Evolutionary conservation across 2,329 filamentous ascomycete genomes (phyloP).

Genomic region (Cytospora paraplurivora): DNA sequence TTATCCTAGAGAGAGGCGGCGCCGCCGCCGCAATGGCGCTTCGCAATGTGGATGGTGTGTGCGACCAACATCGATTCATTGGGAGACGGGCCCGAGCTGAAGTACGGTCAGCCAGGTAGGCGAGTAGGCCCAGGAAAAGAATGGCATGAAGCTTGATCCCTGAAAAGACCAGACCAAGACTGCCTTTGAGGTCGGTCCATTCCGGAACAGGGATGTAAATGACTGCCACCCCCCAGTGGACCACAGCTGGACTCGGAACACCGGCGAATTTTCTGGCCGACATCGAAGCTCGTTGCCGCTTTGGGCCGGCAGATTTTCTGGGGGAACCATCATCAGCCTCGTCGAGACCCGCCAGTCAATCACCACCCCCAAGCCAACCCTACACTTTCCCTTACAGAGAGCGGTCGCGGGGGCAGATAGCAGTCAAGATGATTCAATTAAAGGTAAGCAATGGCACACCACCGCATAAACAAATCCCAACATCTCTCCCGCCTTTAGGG

Average conservation of each 20-base stretch:
- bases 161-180: constrained; percentile 10
- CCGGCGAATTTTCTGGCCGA: constrained; percentile 15
- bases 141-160: background rate
- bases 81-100: constrained; percentile 26
- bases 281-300: constrained; percentile 20
- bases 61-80: constrained; percentile 8
- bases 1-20: constrained; percentile 2
- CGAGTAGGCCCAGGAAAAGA: background rate
- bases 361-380: constrained; percentile 10
- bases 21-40: constrained; percentile 4
- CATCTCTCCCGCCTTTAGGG: background rate
- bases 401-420: constrained; percentile 29
- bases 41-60: constrained; percentile 13
- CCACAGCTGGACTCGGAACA: background rate
- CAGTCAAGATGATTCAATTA: constrained; percentile 83
- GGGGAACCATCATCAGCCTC: background rate
- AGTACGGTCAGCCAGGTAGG: background rate
- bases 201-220: constrained; percentile 13
- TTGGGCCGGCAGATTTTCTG: constrained; percentile 22
- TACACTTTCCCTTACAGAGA: constrained; percentile 15
- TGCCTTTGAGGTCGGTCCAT: background rate
- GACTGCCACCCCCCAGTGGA: background rate
- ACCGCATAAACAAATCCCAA: background rate
- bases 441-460: constrained; percentile 58
- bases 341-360: background rate